phyloP scores from a whole-genome alignment of 169 alveolate species.

The Plasmodium inui region DNA sequence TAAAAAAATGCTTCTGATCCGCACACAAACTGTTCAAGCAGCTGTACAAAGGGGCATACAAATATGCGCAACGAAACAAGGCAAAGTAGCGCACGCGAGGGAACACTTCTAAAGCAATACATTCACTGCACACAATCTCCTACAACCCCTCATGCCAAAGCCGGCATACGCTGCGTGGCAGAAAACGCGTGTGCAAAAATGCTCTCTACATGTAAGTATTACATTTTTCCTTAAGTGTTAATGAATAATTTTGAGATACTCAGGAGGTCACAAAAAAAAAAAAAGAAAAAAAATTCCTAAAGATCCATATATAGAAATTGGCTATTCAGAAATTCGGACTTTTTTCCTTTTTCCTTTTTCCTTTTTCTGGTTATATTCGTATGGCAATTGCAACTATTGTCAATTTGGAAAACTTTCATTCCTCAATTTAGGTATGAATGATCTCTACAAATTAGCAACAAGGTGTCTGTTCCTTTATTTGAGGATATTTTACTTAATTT shows the following conservation, averaged over 20 bases:
- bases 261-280: slow-evolving; percentile 42
- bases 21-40: background rate
- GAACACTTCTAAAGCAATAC: background rate
- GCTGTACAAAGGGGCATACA: background rate
- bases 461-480: background rate
- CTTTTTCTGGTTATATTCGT: slow-evolving; percentile 6
- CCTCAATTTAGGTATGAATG: slow-evolving; percentile 22
- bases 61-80: background rate
- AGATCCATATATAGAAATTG: slow-evolving; percentile 58
- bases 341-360: slow-evolving; percentile 15
- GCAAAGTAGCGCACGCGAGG: background rate
- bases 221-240: slow-evolving; percentile 65
- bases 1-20: background rate
- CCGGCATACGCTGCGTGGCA: background rate
- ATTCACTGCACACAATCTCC: background rate
- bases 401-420: slow-evolving; percentile 36
- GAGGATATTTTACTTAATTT: background rate
- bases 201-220: slow-evolving; percentile 20
- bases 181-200: background rate
- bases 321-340: slow-evolving; percentile 15
- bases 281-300: slow-evolving; percentile 25
- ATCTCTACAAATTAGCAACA: slow-evolving; percentile 16
- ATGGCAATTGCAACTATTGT: slow-evolving; percentile 15
- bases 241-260: slow-evolving; percentile 38
- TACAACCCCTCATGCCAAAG: background rate